These are phyloP conservation scores for Platanthera zijinensis DNA, from an alignment of 106 monocot genomes.

Conservation along the genomic window DNA sequence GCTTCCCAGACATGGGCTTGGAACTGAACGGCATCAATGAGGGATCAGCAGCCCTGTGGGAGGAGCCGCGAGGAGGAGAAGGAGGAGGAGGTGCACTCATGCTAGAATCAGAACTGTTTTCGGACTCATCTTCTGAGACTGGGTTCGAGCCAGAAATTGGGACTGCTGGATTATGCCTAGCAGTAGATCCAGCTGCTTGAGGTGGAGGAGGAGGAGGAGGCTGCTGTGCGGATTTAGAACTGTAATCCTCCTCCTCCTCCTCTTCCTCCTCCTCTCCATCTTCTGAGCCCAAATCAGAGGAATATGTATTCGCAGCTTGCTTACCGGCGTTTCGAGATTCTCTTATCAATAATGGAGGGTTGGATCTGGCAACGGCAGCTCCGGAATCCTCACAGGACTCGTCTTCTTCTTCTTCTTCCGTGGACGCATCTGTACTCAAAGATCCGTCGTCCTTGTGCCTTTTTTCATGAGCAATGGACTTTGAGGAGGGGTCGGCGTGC, in stretches of 20 bases:
- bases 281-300: neutral
- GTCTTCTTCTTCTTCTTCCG: neutral
- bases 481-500: neutral
- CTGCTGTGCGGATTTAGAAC: neutral
- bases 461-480: neutral
- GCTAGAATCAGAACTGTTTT: neutral
- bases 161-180: neutral
- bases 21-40: neutral
- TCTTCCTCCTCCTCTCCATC: neutral
- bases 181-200: neutral
- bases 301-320: neutral
- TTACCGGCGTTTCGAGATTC: neutral
- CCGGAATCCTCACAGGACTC: conserved; percentile 7
- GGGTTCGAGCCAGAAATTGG: neutral
- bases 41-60: neutral
- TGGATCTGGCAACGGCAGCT: neutral
- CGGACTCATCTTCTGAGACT: conserved; percentile 1
- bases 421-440: neutral
- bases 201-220: neutral
- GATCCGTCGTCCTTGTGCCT: neutral
- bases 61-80: neutral
- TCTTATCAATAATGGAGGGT: neutral
- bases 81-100: too few relatives aligned
- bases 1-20: conserved; percentile 4
- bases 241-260: neutral